Conservation (phyloP, 2,329 filamentous ascomycete species). For the Alternaria sp. region DNA sequence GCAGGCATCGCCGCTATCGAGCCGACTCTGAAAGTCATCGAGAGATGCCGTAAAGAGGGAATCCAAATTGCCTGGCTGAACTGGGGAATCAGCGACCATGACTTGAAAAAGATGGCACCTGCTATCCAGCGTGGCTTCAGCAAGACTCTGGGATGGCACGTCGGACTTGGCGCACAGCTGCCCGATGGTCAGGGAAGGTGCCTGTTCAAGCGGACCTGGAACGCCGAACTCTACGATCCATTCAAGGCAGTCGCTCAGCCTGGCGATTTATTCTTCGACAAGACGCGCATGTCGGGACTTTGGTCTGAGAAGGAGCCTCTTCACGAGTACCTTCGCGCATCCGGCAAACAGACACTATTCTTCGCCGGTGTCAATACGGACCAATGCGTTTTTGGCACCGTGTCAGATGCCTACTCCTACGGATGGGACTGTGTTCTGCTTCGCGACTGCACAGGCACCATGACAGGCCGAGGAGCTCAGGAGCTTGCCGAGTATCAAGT, state of each 20-base stretch:
- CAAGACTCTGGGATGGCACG: slow-evolving; percentile 51
- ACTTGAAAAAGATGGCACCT: slow-evolving; percentile 49
- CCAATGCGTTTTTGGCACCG: slow-evolving; percentile 52
- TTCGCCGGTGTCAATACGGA: slow-evolving; percentile 54
- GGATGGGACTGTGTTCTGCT: slow-evolving; percentile 53
- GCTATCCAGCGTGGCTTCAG: slow-evolving; percentile 53
- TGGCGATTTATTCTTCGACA: slow-evolving; percentile 54
- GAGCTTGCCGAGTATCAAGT: slow-evolving; percentile 51
- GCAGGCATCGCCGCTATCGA: slow-evolving; percentile 42
- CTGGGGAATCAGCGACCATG: slow-evolving; percentile 51
- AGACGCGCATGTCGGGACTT: slow-evolving; percentile 52
- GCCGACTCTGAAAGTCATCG: slow-evolving; percentile 48
- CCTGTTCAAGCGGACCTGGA: slow-evolving; percentile 53
- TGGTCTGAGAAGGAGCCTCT: slow-evolving; percentile 51
- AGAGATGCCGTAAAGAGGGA: slow-evolving; percentile 49
- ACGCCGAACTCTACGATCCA: slow-evolving; percentile 52
- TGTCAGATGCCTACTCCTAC: slow-evolving; percentile 52
- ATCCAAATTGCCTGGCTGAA: slow-evolving; percentile 53
- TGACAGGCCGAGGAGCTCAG: slow-evolving; percentile 50
- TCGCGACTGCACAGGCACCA: slow-evolving; percentile 51
- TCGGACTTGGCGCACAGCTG: slow-evolving; percentile 49
- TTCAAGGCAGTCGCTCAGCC: slow-evolving; percentile 46
- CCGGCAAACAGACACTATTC: slow-evolving; percentile 51
- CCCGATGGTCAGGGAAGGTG: slow-evolving; percentile 49
- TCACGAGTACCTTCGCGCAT: slow-evolving; percentile 49